phyloP scores from a whole-genome alignment of 345 rosid species.

The Noccaea bulbosa region DNA sequence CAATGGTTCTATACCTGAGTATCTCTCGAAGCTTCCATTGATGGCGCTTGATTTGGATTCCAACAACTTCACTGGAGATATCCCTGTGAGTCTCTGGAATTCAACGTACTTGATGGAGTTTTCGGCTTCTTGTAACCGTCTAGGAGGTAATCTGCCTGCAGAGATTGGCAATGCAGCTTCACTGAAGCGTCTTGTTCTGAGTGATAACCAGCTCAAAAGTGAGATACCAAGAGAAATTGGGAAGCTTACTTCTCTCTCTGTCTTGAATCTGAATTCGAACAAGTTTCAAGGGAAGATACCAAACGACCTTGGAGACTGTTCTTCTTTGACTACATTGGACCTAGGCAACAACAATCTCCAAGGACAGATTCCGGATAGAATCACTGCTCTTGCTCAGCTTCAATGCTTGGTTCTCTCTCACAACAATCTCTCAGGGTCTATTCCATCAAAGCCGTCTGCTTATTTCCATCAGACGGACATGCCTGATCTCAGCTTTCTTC shows the following conservation, averaged over 20 bases:
- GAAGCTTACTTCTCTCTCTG: slow-evolving; percentile 62
- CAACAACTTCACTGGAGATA: slow-evolving; percentile 67
- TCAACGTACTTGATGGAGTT: slow-evolving; percentile 71
- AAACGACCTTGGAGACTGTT: slow-evolving; percentile 64
- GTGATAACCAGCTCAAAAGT: slow-evolving; percentile 62
- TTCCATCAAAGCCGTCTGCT: slow-evolving; percentile 61
- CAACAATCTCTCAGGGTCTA: slow-evolving; percentile 73
- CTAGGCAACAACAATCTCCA: slow-evolving; percentile 71
- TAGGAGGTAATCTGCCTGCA: slow-evolving; percentile 60
- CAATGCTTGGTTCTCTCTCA: slow-evolving; percentile 85
- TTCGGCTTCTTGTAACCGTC: slow-evolving; percentile 62
- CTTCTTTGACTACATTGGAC: slow-evolving; percentile 72
- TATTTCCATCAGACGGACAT: slow-evolving; percentile 69
- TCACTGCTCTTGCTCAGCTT: slow-evolving; percentile 66
- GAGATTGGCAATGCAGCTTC: slow-evolving; percentile 68
- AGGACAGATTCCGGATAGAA: slow-evolving; percentile 67
- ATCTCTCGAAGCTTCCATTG: slow-evolving; percentile 71
- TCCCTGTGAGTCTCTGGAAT: slow-evolving; percentile 70
- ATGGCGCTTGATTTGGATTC: slow-evolving; percentile 76
- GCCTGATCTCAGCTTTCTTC: slow-evolving; percentile 79
- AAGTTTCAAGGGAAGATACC: slow-evolving; percentile 71
- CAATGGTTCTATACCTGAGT: slow-evolving; percentile 61
- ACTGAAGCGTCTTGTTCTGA: slow-evolving; percentile 67
- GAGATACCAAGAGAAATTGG: slow-evolving; percentile 73
- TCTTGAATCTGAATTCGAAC: slow-evolving; percentile 76